Evolutionary conservation across 345 rosid genomes (phyloP), one percentile per base, ranked within the genome.

Genomic region (Diplotaxis tenuifolia): DNA sequence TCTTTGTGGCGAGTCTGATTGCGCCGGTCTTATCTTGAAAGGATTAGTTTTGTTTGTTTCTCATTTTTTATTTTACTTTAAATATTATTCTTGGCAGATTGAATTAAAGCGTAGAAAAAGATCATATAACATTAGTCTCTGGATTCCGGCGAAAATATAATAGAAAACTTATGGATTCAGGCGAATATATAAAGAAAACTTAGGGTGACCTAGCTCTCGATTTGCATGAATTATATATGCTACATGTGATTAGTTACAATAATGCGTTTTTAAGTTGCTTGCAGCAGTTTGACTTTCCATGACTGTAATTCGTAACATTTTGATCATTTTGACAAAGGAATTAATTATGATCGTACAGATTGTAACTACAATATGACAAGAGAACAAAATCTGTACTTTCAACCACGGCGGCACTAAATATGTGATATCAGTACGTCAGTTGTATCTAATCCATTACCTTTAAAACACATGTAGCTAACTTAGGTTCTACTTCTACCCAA

Each of bases 1-100:
- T 88, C 31, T 91, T 93, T 75, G 81, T 14, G 96, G 93, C 2
- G 93, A 93, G 85, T 79, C 97, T 12, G 97, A 91, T 75, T 93
- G 79, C 89, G 81, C 42, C 90, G 89, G 78, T 89, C 97, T 6
- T 86, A 83, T 14, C 93, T 88, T 75, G 96, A 93, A 66, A 82
- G 92, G 79, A 93, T 88, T 80, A 82, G 68, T 38, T 15, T 23
- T 66, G 31, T 32, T 16, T 66, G 50, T 42, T 31, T 31, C 36
- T 7, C 36, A 47, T 66, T 25, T 53, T 74, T 52, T 32, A 31
- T 2, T 31, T 31, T 31, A 31, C 36, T 31, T 31, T 31, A 31
- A 31, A 66, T 21, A 21, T 53, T 21, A 31, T 31, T 2, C 8
- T 31, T 31, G 36, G 36, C n/a, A 10, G 45, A 38, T 38, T 11